phyloP scores from a whole-genome alignment of 2,329 filamentous ascomycete species.

The Emydomyces testavorans region DNA sequence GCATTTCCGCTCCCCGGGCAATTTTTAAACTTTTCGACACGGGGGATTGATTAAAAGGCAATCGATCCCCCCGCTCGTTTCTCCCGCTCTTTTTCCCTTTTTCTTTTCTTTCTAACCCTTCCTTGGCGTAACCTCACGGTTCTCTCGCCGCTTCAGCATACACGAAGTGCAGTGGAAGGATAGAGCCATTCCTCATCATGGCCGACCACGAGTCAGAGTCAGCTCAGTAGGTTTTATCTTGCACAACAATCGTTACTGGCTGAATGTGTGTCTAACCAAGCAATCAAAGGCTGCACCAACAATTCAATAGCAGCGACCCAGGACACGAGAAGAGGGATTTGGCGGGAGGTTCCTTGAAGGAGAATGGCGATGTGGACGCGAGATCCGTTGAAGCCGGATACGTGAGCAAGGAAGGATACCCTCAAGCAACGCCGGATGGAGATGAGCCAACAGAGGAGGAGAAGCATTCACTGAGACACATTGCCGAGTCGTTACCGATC shows the following conservation, averaged over 20 bases:
- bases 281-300: conserved; percentile 6
- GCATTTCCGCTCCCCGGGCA: neutral
- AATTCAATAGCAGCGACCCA: neutral
- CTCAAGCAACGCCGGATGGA: conserved; percentile 33
- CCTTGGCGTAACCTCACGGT: neutral
- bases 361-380: neutral
- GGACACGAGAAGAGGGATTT: conserved; percentile 5
- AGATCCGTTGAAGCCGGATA: conserved; percentile 6
- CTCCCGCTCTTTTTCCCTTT: neutral
- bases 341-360: conserved; percentile 3
- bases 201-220: conserved; percentile 12
- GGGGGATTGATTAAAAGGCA: conserved; percentile 6
- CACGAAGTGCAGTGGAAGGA: neutral
- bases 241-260: neutral
- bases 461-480: conserved; percentile 40
- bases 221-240: conserved; percentile 9
- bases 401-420: conserved; percentile 5
- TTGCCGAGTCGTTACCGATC: conserved; percentile 45
- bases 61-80: conserved; percentile 1
- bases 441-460: conserved; percentile 45
- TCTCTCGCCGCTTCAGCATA: neutral
- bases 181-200: conserved; percentile 4
- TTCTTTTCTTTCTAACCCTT: neutral
- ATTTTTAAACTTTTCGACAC: neutral
- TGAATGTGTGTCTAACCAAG: neutral